Evolutionary conservation across 441 rosid genomes (phyloP).

Genomic region (Kokia cookei): DNA sequence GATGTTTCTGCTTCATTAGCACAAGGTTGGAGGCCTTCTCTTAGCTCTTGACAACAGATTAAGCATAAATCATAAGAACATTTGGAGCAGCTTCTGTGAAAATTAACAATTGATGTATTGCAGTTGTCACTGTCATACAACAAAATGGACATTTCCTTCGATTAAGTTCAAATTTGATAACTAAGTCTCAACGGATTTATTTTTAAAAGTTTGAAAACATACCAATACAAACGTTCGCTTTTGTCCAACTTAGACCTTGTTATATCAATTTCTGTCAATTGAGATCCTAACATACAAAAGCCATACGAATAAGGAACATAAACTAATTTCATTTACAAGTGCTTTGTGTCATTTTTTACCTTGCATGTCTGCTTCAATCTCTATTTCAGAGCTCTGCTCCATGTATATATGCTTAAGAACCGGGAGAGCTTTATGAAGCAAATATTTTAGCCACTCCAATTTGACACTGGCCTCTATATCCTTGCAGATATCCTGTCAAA

Average conservation of each 20-base stretch:
- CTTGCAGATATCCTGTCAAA: slow-evolving; percentile 21
- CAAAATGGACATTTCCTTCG: background rate
- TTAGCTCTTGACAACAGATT: slow-evolving; percentile 33
- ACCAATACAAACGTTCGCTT: slow-evolving; percentile 53
- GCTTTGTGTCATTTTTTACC: slow-evolving; percentile 23
- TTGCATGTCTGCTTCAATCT: slow-evolving; percentile 24
- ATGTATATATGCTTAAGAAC: slow-evolving; percentile 37
- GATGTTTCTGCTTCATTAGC: slow-evolving; percentile 20
- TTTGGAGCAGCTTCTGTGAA: slow-evolving; percentile 31
- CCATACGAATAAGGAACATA: slow-evolving; percentile 13
- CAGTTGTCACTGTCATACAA: slow-evolving; percentile 34
- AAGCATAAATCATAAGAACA: slow-evolving; percentile 41
- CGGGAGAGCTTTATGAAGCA: slow-evolving; percentile 38
- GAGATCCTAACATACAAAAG: slow-evolving; percentile 5
- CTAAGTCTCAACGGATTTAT: background rate
- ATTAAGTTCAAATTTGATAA: background rate
- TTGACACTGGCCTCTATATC: slow-evolving; percentile 19
- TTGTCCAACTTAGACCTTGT: slow-evolving; percentile 28
- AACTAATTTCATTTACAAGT: background rate
- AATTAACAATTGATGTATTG: slow-evolving; percentile 33
- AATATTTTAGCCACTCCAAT: slow-evolving; percentile 31
- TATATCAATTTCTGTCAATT: slow-evolving; percentile 30
- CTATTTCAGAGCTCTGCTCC: slow-evolving; percentile 42
- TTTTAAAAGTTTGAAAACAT: slow-evolving; percentile 13
- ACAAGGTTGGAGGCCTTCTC: slow-evolving; percentile 23